Percentiles rank a stretch among this genome's conserved stretches.
Evolutionary conservation across 2,329 filamentous ascomycete genomes (phyloP).

Genomic region (Elsinoe ampelina): DNA sequence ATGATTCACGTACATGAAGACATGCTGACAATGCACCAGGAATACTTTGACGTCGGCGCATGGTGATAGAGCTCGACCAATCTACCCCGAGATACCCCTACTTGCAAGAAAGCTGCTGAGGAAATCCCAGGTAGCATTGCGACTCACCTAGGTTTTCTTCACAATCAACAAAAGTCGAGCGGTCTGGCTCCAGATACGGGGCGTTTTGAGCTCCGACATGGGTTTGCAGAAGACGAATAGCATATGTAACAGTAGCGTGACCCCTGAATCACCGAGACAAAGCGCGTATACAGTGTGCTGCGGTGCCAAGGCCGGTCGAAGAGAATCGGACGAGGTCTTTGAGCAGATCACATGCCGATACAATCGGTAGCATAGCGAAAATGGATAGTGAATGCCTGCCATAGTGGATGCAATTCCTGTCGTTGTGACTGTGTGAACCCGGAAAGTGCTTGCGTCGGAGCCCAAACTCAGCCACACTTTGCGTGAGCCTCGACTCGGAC

Average conservation of each 20-base stretch:
- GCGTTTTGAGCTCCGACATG: background rate
- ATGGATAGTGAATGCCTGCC: too few relatives aligned
- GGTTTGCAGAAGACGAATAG: background rate
- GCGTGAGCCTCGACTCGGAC: too few relatives aligned
- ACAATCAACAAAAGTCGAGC: background rate
- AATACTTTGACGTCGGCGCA: conserved; percentile 87
- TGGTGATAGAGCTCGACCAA: conserved; percentile 46
- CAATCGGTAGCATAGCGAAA: too few relatives aligned
- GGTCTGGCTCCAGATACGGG: background rate
- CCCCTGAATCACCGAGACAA: conserved; percentile 3
- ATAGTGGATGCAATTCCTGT: too few relatives aligned
- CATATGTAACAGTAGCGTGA: background rate
- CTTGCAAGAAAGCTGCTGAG: conserved; percentile 10
- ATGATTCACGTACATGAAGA: conserved; percentile 25
- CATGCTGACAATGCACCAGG: conserved; percentile 40
- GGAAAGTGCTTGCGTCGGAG: background rate
- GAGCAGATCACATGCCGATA: too few relatives aligned
- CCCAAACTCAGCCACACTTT: background rate
- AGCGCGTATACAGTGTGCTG: background rate
- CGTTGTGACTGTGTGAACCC: background rate
- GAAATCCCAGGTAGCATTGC: conserved; percentile 11
- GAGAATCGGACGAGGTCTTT: background rate
- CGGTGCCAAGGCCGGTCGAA: background rate
- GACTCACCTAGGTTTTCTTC: conserved; percentile 6
- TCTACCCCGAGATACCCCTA: conserved; percentile 2